A percentile compares a stretch with the other conserved stretches of the same genome.
Conservation (phyloP, 1,284 basidiomycete species). For the Agaricales sp. region DNA sequence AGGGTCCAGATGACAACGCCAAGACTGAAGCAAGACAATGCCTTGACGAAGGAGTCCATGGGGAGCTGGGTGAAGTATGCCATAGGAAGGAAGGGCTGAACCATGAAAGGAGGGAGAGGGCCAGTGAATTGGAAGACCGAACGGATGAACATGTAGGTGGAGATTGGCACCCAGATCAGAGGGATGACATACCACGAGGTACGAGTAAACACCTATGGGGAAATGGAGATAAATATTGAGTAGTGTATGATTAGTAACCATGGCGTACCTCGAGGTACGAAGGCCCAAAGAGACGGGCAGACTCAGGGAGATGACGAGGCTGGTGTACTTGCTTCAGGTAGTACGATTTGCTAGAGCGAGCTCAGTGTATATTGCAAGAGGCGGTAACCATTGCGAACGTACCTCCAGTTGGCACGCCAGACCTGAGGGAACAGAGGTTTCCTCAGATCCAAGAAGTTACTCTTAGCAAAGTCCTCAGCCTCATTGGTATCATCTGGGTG, state of each 20-base stretch:
- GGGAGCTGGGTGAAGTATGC: conserved; percentile 35
- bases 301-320: conserved; percentile 81
- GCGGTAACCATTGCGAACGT: conserved; percentile 9
- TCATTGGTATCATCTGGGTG: conserved; percentile 82
- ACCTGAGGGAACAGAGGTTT: conserved; percentile 83
- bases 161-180: conserved; percentile 85
- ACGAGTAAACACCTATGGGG: conserved; percentile 62
- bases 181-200: conserved; percentile 96
- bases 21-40: conserved; percentile 57
- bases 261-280: conserved; percentile 66
- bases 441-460: conserved; percentile 87
- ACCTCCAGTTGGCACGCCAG: conserved; percentile 77
- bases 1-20: conserved; percentile 94
- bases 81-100: conserved; percentile 45
- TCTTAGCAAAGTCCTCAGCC: conserved; percentile 73
- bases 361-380: background rate
- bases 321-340: conserved; percentile 97
- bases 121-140: conserved; percentile 77
- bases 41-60: conserved; percentile 35
- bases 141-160: conserved; percentile 71
- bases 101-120: conserved; percentile 45
- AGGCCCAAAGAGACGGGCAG: conserved; percentile 83
- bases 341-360: conserved; percentile 69
- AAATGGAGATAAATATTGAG: conserved; percentile 7
- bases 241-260: background rate